Evolutionary conservation across 2,329 filamentous ascomycete species (phyloP), one percentile per base, ranked within the genome.

Genomic region (Colletotrichum cuscutae): DNA sequence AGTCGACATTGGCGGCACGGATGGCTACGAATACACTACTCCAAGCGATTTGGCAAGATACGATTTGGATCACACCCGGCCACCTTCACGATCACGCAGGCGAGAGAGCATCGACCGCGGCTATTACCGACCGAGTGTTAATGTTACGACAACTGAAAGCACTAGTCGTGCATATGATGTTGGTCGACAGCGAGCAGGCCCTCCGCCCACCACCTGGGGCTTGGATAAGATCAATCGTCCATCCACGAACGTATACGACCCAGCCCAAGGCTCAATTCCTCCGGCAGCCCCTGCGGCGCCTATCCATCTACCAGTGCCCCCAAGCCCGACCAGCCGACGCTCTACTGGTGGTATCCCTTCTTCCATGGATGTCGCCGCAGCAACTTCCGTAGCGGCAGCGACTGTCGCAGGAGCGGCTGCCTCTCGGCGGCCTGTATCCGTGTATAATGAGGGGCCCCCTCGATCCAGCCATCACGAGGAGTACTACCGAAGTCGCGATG

Each of bases 171-270:
- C 63, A 58, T 75, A 71, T 37, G 80, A 77, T 61, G 77, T 76
- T 19, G 80, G 74, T 72, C 79, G 78, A 7, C 83, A 76, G 54
- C 78, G 82, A 28, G 80, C 87, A 37, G 86, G 88, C 0, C 93
- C 92, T 2, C 93, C 93, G 11, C 92, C 92, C 5, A 89, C 91
- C 5, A 93, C 90, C 3, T 86, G 92, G 76, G 93, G 91, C 0
- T 90, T 95, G 75, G 93, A 94, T 76, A 93, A 90, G 81, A 89
- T 94, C 75, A 89, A 89, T 76, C 84, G 88, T 70, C 77, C 77
- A 19, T 79, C 78, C 3, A 78, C 81, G 2, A 79, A 81, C 6
- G 59, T 82, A 7, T 89, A 89, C 74, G 87, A 89, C 28, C 79
- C 85, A 32, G 82, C 87, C 53, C 85, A 86, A 63, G 82, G 86